Percentiles rank a stretch among this genome's conserved stretches.
These are phyloP conservation scores for Mrakia hoshinonis DNA, from an alignment of 768 basidiomycete genomes.

Conservation along the genomic window DNA sequence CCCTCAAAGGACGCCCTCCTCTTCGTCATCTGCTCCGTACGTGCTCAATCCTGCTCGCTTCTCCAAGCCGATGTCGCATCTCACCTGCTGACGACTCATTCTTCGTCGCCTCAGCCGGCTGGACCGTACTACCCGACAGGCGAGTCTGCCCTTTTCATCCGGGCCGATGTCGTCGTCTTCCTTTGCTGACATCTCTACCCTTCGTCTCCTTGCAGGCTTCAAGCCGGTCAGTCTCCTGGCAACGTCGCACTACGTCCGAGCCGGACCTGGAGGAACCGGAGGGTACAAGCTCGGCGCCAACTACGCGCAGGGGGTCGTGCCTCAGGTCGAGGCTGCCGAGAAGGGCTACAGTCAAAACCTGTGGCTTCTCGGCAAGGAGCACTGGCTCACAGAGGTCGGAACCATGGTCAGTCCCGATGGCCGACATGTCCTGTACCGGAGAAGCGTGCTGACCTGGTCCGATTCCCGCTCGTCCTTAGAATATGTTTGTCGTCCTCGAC, in stretches of 20 bases:
- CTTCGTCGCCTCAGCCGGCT: conserved; percentile 18
- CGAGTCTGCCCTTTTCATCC: background rate
- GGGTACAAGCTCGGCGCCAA: conserved; percentile 55
- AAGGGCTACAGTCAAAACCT: conserved; percentile 69
- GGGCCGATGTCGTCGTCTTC: background rate
- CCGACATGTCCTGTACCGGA: no score
- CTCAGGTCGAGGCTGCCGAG: conserved; percentile 57
- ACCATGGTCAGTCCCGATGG: conserved; percentile 56
- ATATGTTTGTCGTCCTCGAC: conserved; percentile 61
- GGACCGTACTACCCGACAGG: conserved; percentile 29
- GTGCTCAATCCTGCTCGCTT: background rate
- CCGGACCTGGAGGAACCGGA: conserved; percentile 83
- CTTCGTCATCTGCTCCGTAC: conserved; percentile 61
- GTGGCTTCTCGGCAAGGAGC: conserved; percentile 62
- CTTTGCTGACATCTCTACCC: no score
- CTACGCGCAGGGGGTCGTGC: conserved; percentile 77
- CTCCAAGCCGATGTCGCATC: background rate
- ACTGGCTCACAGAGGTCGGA: conserved; percentile 53
- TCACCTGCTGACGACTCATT: background rate
- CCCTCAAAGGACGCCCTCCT: conserved; percentile 73
- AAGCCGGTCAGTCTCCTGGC: conserved; percentile 84
- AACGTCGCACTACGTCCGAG: conserved; percentile 72
- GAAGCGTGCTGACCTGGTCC: no score
- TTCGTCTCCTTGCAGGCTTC: conserved; percentile 52
- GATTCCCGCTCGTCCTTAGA: conserved; percentile 36